Base-by-base conservation (phyloP, 2,329 filamentous ascomycete genomes). In the Fusarium pilosicola region DNA sequence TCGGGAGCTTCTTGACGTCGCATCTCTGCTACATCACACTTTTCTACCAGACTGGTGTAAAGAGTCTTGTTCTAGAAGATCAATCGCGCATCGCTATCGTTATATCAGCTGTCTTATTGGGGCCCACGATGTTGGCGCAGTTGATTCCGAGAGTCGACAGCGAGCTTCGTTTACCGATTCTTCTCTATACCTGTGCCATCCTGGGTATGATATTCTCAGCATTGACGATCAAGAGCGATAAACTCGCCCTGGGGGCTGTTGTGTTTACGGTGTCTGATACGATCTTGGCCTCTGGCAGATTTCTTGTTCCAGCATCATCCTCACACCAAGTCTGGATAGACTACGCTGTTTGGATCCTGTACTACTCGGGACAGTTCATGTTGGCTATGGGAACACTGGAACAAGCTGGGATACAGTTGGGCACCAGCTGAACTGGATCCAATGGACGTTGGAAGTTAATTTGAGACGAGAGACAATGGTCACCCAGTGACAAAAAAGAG, bases 401-500 rank as follows among this genome's bases (percentile, higher is more conserved):
- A 7, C 42, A 28, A 13, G 9, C 56, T 38, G 42, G 42, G 1
- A 59, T 38, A 12, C 24, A n/a, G 12, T 8, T 51, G 32, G 5
- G 12, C 7, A 11, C 7, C 4, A 51, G 5, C 6, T 38, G 5
- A 58, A 18, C 6, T 1, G 20, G 7, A 17, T 12, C 4, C 14
- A 42, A 11, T 34, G 32, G 14, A 5, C 12, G 8, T 22, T 22
- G 20, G 10, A 22, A 4, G 3, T 48, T 17, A 12, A 11, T 22
- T 8, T 11, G 14, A 17, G 20, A n/a, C 10, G 3, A 3, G 26
- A 22, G 22, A 28, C 1, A 18, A 5, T 18, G 3, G 17, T 5
- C 11, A 30, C 3, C 0, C 0, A 30, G 20, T 24, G 12, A 15
- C 6, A 10, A 0, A 10, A n/a, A 7, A 13, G n/a, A 22, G 20